phyloP scores from a whole-genome alignment of 2,329 filamentous ascomycete genomes.

The Phoma herbarum region DNA sequence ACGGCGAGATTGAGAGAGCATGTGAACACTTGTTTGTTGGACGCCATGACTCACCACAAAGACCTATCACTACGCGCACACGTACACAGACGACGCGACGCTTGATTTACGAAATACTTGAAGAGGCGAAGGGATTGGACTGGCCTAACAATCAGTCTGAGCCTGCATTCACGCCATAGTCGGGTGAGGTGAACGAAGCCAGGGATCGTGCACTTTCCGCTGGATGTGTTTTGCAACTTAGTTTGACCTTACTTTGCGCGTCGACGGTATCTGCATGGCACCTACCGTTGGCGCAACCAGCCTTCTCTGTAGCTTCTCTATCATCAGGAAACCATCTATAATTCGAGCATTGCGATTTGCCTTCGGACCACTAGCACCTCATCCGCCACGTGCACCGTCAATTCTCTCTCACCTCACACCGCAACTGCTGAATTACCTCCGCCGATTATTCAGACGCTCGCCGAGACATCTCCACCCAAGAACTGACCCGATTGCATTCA shows the following conservation, averaged over 20 bases:
- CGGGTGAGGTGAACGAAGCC: not conserved
- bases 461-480: not conserved
- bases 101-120: not conserved
- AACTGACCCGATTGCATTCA: too few relatives aligned
- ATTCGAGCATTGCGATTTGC: not conserved
- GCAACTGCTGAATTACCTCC: not conserved
- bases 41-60: not conserved
- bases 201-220: conserved; percentile 1
- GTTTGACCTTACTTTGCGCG: conserved; percentile 6
- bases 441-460: not conserved
- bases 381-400: not conserved
- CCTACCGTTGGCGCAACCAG: not conserved
- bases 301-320: not conserved
- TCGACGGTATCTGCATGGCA: not conserved
- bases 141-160: not conserved
- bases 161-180: not conserved
- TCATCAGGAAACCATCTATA: not conserved
- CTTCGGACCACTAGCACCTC: not conserved
- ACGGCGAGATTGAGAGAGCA: not conserved
- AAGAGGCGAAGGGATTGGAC: not conserved
- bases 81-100: not conserved
- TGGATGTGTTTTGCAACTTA: not conserved
- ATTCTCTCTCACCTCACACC: not conserved
- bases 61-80: not conserved
- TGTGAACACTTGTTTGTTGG: not conserved